Base-by-base conservation (phyloP, 1,139 yeast genomes). In the Blastobotrys indianensis region DNA sequence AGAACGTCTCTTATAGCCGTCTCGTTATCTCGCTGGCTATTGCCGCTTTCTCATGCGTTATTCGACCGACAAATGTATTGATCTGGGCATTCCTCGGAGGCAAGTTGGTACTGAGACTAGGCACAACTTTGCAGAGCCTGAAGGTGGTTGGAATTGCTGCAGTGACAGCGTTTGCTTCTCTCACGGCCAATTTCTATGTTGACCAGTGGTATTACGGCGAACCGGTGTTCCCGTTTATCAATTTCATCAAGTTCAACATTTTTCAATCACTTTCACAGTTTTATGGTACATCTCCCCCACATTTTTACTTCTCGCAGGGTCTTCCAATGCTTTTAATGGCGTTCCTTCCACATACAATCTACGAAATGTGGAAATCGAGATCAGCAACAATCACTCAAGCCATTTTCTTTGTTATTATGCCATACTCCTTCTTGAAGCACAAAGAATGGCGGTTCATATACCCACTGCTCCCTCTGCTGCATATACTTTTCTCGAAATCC, bases 361-460 rank as follows among this genome's bases (percentile, higher is more conserved):
- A 59, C 49, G 85, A 82, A 0, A 49, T 72, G 31, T 49, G 54
- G 11, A 50, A 52, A 12, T 56, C 61, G 2, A 39, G 61, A 12
- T 52, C 57, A 12, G 43, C 62, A 8, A 50, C 61, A 0, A 48
- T 64, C 10, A 44, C 68, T 11, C 50, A 61, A 1, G 64, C 74
- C 1, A 55, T 73, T 0, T 38, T 70, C 0, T 44, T 72, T 2
- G 79, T 82, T 34, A 48, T 83, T 1, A 46, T 66, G 0, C 68
- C 73, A 0, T 87, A 84, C 55, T 85, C 96, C 0, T 48, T 69
- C 2, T 74, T 92, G 15, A 69, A 74, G 11, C 99, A 94, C 64
- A 94, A 94, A 62, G 99, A 94, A 60, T 84, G 87, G 56, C 73
- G 98, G 41, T 94, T 94, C 61, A 72, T 92, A n/a, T 85, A 82